Evolutionary conservation across 306 rosid species (phyloP), one percentile per base, ranked within the genome.

Genomic region (Mucuna pruriens): DNA sequence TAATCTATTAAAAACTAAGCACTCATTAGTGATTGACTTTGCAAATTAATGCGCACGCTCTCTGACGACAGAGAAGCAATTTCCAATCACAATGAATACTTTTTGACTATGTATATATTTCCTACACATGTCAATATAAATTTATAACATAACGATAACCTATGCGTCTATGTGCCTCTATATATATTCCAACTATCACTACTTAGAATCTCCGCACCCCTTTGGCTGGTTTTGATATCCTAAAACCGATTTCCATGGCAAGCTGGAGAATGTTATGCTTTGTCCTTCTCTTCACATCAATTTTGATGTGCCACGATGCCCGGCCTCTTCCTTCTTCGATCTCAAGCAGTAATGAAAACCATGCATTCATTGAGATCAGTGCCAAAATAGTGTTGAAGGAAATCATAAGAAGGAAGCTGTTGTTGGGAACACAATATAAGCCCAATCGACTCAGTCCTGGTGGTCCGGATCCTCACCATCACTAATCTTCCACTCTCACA

Each of bases 381-480:
- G 76, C 82, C n/a, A 70, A 67, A 58, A 79, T 67, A 46, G 83
- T 83, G 55, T 67, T 70, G 88, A 81, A 85, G 79, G 89, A 81
- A 34, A 83, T 79, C 60, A 65, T 61, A 0, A 80, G 79, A 51
- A 85, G 88, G 66, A 78, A 74, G 45, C 68, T 46, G 7, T 33
- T 83, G 69, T 54, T 84, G 71, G 87, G 79, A 76, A 76, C 83
- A 10, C 6, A 70, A 2, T 55, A 70, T 34, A 11, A 49, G n/a
- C 74, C 81, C 17, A 42, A 40, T 72, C 64, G 91, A 0, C 73
- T 86, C 17, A 86, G 91, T 75, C 91, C 91, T 0, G 87, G 76
- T 9, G 91, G 91, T 13, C 91, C 91, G 0, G 82, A 88, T 58
- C 79, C 89, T 57, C 86, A 71, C 45, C 91, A 88, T 76, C 89